phyloP scores from a whole-genome alignment of 345 rosid species.

The Psidium guajava region DNA sequence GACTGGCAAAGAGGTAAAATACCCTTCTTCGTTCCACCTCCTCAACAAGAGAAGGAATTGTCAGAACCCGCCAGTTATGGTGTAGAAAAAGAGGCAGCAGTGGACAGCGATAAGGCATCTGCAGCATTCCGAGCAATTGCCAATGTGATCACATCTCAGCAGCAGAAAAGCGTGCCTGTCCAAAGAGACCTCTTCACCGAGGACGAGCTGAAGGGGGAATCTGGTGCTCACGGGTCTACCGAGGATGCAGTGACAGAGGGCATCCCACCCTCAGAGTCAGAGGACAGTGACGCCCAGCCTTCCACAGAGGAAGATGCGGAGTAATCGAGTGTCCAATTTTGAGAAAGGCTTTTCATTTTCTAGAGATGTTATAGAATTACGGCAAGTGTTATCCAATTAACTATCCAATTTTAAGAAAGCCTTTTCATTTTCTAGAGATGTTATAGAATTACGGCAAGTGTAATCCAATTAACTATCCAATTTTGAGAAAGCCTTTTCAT shows the following conservation, averaged over 20 bases:
- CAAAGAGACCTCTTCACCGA: slow-evolving; percentile 64
- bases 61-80: slow-evolving; percentile 21
- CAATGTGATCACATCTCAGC: slow-evolving; percentile 63
- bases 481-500: background rate
- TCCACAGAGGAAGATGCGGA: background rate
- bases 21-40: slow-evolving; percentile 88
- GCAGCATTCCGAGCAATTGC: slow-evolving; percentile 79
- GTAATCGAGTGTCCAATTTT: background rate
- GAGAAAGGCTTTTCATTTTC: background rate
- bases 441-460: background rate
- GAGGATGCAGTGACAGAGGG: background rate
- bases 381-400: background rate
- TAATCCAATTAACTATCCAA: background rate
- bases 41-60: slow-evolving; percentile 20
- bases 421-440: background rate
- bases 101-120: slow-evolving; percentile 32
- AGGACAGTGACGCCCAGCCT: background rate
- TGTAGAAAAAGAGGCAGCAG: slow-evolving; percentile 37
- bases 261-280: background rate
- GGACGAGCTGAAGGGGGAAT: slow-evolving; percentile 38
- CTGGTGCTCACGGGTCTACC: background rate
- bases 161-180: slow-evolving; percentile 60
- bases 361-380: background rate
- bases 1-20: slow-evolving; percentile 96
- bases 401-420: background rate